Base-by-base conservation (phyloP, 2,329 filamentous ascomycete genomes). In the Exophiala dermatitidis region DNA sequence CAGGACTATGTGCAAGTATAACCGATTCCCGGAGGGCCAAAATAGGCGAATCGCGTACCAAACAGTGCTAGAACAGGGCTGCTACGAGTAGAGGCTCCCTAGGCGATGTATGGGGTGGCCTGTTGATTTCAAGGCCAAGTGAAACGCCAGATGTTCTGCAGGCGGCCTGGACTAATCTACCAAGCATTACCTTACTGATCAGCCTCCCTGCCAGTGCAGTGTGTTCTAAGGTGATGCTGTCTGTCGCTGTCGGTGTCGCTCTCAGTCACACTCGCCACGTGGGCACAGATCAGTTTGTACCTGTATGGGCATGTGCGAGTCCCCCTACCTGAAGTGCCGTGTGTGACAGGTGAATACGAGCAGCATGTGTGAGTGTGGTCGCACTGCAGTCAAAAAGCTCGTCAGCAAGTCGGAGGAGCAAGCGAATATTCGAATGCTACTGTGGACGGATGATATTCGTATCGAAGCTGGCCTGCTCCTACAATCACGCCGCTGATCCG, bases 71-170 rank as follows among this genome's bases (percentile, higher is more conserved):
- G 19, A 19, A n/a, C n/a, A n/a, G n/a, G n/a, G n/a, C 19, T 19
- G 19, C 19, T 19, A 19, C 19, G 19, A 19, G 19, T 19, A 19
- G 19, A 19, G 19, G 19, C 19, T 19, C 19, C 19, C 19, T 19
- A 19, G 19, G 19, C 19, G 19, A 19, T 19, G 33, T 34, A 34
- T 10, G 5, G 10, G 33, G 33, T 6, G 6, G 33, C 33, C 6
- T 34, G 33, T 1, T 34, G 33, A 2, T 34, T 10, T 6, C 5
- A 26, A 41, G 38, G 44, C 48, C 50, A 48, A 50, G 43, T 56
- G 54, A 56, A 56, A 56, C 54, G 37, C 36, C 40, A 52, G 48
- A 19, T 42, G 33, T 46, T 53, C 54, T 56, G 54, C 54, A 56
- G 41, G 50, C 30, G 54, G 50, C 54, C 54, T 56, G 42, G 28